Base-by-base conservation (phyloP, 345 rosid species). In the Acer yangbiense region DNA sequence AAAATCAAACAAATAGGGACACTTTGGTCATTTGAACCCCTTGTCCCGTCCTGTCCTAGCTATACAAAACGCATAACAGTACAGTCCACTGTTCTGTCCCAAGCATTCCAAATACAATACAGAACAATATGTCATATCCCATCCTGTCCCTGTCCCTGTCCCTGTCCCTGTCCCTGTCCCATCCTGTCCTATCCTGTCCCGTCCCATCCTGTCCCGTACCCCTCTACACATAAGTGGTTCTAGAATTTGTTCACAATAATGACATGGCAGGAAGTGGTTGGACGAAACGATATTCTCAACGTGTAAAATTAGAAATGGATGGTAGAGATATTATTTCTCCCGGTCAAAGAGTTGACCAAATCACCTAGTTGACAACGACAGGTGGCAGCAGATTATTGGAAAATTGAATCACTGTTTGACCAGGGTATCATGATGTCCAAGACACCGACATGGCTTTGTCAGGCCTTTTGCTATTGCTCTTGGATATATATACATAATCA, bases 311-410 rank as follows among this genome's bases (percentile, higher is more conserved):
- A 6, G 29, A 3, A 68, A 2, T 39, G 52, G 12, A 48, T 48
- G 25, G 29, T 5, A 44, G 57, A 2, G 57, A 21, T 39, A 6
- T 68, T 20, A 68, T 20, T 21, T 68, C 7, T 12, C 43, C 41
- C 18, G 27, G 83, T 82, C 84, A 72, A 82, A 77, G 75, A 77
- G 76, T 76, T 78, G 81, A 80, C 50, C 18, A 25, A 1, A 32
- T 50, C 2, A n/a, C n/a, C 35, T 3, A 3, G 14, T 21, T 21
- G 69, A 57, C 13, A 46, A 0, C 9, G 39, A 76, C 23, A 85
- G 17, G 6, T 83, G 86, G 79, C 81, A 32, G 54, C 0, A 3
- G 3, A 9, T 57, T 0, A 76, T 35, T 85, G 77, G 81, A 1
- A 0, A 2, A 10, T 8, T 25, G 25, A 35, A 23, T 43, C 14